Conservation (phyloP, 129 eudicot genomes). For the Escallonia rubra region DNA sequence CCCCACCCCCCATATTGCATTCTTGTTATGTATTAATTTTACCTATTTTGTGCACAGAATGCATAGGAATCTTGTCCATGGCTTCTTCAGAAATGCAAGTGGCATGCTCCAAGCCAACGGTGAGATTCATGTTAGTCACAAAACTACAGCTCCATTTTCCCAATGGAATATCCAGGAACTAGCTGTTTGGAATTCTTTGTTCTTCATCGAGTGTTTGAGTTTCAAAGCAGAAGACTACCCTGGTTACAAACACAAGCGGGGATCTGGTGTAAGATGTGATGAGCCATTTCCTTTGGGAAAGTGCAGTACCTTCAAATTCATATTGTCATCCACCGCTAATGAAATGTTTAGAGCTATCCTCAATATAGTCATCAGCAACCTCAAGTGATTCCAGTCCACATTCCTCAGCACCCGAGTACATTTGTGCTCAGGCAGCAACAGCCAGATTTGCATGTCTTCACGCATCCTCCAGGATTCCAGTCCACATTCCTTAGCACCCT, state of each 20-base stretch:
- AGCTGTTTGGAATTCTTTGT: conserved; percentile 27
- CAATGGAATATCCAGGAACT: conserved; percentile 56
- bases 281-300: conserved; percentile 47
- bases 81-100: conserved; percentile 53
- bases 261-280: conserved; percentile 37
- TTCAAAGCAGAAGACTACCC: conserved; percentile 53
- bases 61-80: conserved; percentile 45
- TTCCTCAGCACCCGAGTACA: too few relatives aligned
- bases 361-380: background rate
- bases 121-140: conserved; percentile 67
- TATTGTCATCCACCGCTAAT: conserved; percentile 1
- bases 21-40: too few relatives aligned
- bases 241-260: conserved; percentile 66
- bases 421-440: background rate
- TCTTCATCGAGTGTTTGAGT: conserved; percentile 21
- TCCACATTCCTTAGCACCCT: too few relatives aligned
- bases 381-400: background rate
- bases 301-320: conserved; percentile 51
- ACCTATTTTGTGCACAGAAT: conserved; percentile 21
- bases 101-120: conserved; percentile 39
- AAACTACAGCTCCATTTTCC: conserved; percentile 40
- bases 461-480: background rate
- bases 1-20: too few relatives aligned
- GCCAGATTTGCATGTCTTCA: background rate
- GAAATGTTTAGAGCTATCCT: background rate